Percentiles rank a stretch among this genome's conserved stretches.
These are phyloP conservation scores for Neurospora africana DNA, from an alignment of 495 filamentous ascomycete genomes.

Conservation along the genomic window DNA sequence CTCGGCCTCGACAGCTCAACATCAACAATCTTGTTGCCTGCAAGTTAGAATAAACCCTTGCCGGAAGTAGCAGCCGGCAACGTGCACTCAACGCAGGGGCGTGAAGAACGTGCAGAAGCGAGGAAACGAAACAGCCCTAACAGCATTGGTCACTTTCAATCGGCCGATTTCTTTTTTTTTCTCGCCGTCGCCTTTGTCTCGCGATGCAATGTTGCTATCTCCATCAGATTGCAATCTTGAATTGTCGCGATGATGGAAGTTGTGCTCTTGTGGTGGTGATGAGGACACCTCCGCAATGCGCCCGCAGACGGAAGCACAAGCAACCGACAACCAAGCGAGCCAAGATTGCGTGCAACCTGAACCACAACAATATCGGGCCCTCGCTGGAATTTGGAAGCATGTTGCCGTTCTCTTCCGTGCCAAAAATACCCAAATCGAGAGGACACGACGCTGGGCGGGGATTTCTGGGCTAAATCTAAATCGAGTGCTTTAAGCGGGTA, in stretches of 20 bases:
- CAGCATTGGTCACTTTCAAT: not conserved
- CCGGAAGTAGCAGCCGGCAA: not conserved
- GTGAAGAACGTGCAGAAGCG: constrained; percentile 6
- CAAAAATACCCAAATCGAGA: not conserved
- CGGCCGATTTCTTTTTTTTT: not conserved
- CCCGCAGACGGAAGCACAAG: not conserved
- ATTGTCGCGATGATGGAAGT: not conserved
- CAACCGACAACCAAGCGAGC: not conserved
- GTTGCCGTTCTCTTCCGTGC: not conserved
- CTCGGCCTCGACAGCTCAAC: not conserved
- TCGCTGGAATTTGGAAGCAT: not conserved
- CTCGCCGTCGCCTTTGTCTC: not conserved
- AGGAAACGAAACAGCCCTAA: constrained; percentile 7
- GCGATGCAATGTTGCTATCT: not conserved
- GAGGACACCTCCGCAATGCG: not conserved
- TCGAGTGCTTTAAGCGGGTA: not conserved
- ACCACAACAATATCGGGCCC: not conserved
- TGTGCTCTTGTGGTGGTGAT: not conserved
- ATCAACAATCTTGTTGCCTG: not conserved
- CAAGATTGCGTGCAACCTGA: not conserved
- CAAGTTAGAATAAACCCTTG: not conserved
- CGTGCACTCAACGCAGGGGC: constrained; percentile 1
- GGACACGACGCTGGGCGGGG: not conserved
- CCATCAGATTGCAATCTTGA: not conserved
- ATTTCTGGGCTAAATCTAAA: not conserved